phyloP scores from a whole-genome alignment of 1,139 yeast species.

The Pichia sorboxylosa region DNA sequence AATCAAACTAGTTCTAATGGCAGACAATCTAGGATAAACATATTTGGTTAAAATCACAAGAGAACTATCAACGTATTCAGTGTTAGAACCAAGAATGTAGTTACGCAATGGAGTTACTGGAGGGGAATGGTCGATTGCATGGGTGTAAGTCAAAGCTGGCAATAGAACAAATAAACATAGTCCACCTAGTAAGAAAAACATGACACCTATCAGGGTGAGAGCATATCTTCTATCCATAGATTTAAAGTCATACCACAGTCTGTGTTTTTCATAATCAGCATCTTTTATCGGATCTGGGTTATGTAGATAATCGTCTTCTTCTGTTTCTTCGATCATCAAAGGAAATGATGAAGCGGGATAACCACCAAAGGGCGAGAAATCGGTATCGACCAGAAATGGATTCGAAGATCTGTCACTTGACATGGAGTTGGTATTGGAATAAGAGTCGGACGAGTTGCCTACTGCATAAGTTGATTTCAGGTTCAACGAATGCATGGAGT shows the following conservation, averaged over 20 bases:
- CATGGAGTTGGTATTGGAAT: conserved; percentile 10
- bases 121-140: conserved; percentile 29
- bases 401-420: conserved; percentile 15
- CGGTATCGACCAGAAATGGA: conserved; percentile 28
- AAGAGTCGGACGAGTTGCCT: conserved; percentile 9
- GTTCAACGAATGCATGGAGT: conserved; percentile 21
- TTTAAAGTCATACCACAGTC: conserved; percentile 48
- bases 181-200: conserved; percentile 46
- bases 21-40: conserved; percentile 38
- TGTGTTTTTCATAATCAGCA: conserved; percentile 59
- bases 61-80: conserved; percentile 1
- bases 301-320: conserved; percentile 83
- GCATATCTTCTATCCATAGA: conserved; percentile 48
- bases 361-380: conserved; percentile 84
- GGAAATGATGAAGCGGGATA: conserved; percentile 87
- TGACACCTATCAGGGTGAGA: conserved; percentile 48
- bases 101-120: too few relatives aligned
- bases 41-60: conserved; percentile 34
- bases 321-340: conserved; percentile 75
- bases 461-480: neutral
- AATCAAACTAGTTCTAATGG: conserved; percentile 37
- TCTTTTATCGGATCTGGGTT: conserved; percentile 89
- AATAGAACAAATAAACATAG: conserved; percentile 54
- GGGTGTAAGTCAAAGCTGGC: conserved; percentile 69
- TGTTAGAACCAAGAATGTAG: conserved; percentile 19